Evolutionary conservation across 73 alveolate species (phyloP), one percentile per base, ranked within the genome.

Genomic region (Paramecium primaurelia): DNA sequence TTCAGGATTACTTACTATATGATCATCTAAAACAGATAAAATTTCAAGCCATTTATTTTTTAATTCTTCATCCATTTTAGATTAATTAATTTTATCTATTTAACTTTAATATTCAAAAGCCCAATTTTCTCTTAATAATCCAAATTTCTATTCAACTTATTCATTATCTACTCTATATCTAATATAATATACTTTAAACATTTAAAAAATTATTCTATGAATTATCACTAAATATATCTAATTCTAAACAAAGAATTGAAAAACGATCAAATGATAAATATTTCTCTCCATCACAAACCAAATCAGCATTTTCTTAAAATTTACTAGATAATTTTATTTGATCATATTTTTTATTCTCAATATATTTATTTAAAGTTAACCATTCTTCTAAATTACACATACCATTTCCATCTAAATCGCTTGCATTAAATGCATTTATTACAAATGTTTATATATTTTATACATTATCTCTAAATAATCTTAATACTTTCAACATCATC

Each of bases 371-470:
- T 64, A 88, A 71, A 18, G 71, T 34, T 28, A 73, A 37, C 93
- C 93, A 88, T 45, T 88, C 93, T 6, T 88, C 86, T 25, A 88
- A 36, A 37, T 88, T 69, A 7, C 93, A 88, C 86, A 68, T 88
- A 4, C 88, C 77, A 88, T 88, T 88, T 3, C 93, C 93, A 69
- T 88, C 93, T 14, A 88, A 69, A 88, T 88, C 93, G 49, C 93
- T 42, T 32, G 93, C 93, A 40, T 37, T 49, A 64, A 88, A 88
- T 18, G 93, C 93, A 69, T 88, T 88, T 16, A 88, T 88, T 11
- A 88, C 93, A 88, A 42, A 88, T 69, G 77, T 26, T 64, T 88
- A 37, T 37, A 83, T 77, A 34, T 58, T 88, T 36, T 88, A 34
- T 18, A 88, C 89, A 22, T 44, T 38, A 45, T 68, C 71, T 88